These are phyloP conservation scores for Coniochaeta sp. DNA, from an alignment of 2,329 filamentous ascomycete species.

Conservation along the genomic window DNA sequence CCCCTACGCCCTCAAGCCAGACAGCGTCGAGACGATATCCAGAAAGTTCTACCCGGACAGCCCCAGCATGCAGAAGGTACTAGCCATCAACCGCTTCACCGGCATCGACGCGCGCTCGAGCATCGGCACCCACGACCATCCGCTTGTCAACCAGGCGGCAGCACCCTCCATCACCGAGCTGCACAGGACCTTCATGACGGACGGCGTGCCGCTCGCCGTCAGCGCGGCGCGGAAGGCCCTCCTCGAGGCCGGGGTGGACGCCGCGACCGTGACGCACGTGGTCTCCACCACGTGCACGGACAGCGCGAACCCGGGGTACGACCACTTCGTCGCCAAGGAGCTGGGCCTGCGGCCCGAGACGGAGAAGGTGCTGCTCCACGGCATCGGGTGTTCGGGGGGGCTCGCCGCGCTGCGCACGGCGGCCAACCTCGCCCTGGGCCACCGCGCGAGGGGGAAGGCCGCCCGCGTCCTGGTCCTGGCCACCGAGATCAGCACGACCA, in stretches of 20 bases:
- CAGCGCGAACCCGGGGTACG: slow-evolving; percentile 62
- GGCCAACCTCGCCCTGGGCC: slow-evolving; percentile 58
- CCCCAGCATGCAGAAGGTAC: slow-evolving; percentile 53
- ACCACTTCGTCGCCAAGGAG: slow-evolving; percentile 54
- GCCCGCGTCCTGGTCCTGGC: slow-evolving; percentile 60
- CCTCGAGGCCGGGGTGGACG: slow-evolving; percentile 42
- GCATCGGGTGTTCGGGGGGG: slow-evolving; percentile 59
- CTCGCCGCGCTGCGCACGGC: slow-evolving; percentile 55
- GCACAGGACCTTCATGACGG: slow-evolving; percentile 45
- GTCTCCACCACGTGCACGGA: slow-evolving; percentile 64
- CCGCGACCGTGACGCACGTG: slow-evolving; percentile 54
- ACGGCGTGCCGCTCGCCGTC: slow-evolving; percentile 52
- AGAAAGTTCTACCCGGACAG: slow-evolving; percentile 52
- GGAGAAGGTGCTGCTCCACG: slow-evolving; percentile 59
- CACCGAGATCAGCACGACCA: slow-evolving; percentile 53
- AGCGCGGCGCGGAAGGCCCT: slow-evolving; percentile 48
- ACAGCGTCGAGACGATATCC: slow-evolving; percentile 43
- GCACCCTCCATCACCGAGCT: slow-evolving; percentile 49
- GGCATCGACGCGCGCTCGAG: slow-evolving; percentile 58
- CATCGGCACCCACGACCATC: slow-evolving; percentile 53
- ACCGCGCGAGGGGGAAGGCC: slow-evolving; percentile 47
- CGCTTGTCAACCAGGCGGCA: slow-evolving; percentile 47
- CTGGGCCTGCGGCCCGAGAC: slow-evolving; percentile 50
- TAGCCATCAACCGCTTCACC: slow-evolving; percentile 56
- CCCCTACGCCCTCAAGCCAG: slow-evolving; percentile 41